Base-by-base conservation (phyloP, 805 yeast species). In the Candida silvicultrix region DNA sequence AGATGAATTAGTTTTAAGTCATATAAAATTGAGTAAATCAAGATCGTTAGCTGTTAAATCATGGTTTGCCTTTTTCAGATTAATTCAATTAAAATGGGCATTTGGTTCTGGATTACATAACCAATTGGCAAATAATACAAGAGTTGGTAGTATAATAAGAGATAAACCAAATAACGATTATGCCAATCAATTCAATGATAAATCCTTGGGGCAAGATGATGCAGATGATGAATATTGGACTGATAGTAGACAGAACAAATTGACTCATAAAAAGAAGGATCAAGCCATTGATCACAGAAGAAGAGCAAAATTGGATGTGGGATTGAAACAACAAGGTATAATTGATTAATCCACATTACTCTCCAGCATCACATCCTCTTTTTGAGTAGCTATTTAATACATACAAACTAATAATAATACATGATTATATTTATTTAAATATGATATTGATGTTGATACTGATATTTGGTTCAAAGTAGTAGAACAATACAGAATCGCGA, bases 31-130 rank as follows among this genome's bases (percentile, higher is more conserved):
- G 20, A 51, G 56, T 23, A 59, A 57, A 45, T 54, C 64, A 3
- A 51, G 59, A 44, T 57, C 62, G 11, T 43, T 59, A 35, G 57
- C 60, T 19, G 54, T 59, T 16, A 56, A 49, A 40, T 58, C 64
- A 2, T 59, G 64, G 64, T 52, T 56, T 29, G 54, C 62, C 7
- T 57, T 58, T 38, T 56, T 59, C 44, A 57, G 64, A 49, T 50
- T 56, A 9, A 49, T 58, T 23, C 53, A 50, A 32, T 39, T 59
- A 37, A 59, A 59, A 41, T 58, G 62, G 61, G 54, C 52, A 0
- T 59, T 54, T 38, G 46, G 55, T 4, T 46, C 53, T 4, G 62
- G 61, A 2, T 48, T 58, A 11, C 54, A 58, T 40, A 58, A 52
- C 25, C 63, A 59, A 38, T 42, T 59, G 20, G 60, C 58, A 2